Evolutionary conservation across 2,329 filamentous ascomycete genomes (phyloP).

Genomic region (Colletotrichum sp.): DNA sequence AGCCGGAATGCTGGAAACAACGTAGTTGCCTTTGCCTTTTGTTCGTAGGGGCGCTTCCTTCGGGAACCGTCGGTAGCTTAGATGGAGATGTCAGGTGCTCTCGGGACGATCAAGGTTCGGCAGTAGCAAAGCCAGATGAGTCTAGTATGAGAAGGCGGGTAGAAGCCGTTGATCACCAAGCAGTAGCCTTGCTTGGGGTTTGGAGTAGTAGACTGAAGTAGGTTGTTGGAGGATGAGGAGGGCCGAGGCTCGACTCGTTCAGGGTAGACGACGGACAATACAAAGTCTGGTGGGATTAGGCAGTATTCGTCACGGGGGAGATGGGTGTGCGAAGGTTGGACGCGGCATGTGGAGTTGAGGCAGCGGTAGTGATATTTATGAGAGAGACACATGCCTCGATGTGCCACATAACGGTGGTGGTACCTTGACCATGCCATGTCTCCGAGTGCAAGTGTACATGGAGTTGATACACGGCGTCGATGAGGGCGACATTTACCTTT

Average conservation of each 20-base stretch:
- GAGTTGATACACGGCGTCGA: not conserved
- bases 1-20: not conserved
- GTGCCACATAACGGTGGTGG: not conserved
- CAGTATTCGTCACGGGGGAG: not conserved
- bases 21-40: not conserved
- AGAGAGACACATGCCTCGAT: not conserved
- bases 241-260: not conserved
- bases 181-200: not conserved
- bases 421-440: not conserved
- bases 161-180: slow-evolving; percentile 2
- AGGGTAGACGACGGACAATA: not conserved
- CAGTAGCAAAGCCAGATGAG: not conserved
- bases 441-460: not conserved
- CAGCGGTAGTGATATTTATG: slow-evolving; percentile 14
- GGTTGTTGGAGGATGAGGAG: not conserved
- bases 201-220: not conserved
- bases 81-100: slow-evolving; percentile 13
- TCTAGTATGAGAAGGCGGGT: not conserved
- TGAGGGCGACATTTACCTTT: not conserved
- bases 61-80: slow-evolving; percentile 2
- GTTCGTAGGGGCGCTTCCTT: not conserved
- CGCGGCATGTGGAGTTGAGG: not conserved
- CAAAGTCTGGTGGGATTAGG: not conserved
- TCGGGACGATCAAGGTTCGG: not conserved
- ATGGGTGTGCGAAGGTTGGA: not conserved